Conservation (phyloP, 169 alveolate genomes). For the Theileria parva region DNA sequence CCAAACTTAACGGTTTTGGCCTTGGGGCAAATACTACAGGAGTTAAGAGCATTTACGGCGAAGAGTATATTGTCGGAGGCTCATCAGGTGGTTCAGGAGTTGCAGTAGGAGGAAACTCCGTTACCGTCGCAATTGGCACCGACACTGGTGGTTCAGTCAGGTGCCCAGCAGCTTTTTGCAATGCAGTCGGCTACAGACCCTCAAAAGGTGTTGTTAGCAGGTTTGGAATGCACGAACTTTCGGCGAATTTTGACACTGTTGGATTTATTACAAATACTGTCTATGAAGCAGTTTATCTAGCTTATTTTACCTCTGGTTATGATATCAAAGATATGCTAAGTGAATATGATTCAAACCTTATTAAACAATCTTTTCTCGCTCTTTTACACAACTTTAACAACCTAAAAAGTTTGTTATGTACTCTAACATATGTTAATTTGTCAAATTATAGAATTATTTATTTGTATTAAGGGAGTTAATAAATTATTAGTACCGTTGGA, state of each 20-base stretch:
- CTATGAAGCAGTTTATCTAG: background rate
- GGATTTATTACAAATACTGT: conserved; percentile 38
- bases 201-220: conserved; percentile 53
- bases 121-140: conserved; percentile 67
- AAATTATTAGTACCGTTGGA: background rate
- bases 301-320: conserved; percentile 2
- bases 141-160: conserved; percentile 78
- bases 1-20: conserved; percentile 73
- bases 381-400: background rate
- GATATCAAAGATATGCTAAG: conserved; percentile 22
- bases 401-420: too few relatives aligned
- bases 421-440: background rate
- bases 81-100: conserved; percentile 79
- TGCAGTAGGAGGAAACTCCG: conserved; percentile 68
- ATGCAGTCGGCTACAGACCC: conserved; percentile 72
- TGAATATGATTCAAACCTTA: background rate
- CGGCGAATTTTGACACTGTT: conserved; percentile 51
- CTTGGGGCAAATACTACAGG: conserved; percentile 68
- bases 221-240: conserved; percentile 57
- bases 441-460: background rate
- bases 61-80: conserved; percentile 64
- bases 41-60: conserved; percentile 62
- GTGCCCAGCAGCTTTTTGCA: conserved; percentile 69
- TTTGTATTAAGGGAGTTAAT: background rate
- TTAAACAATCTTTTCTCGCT: background rate